phyloP scores from a whole-genome alignment of 2,329 filamentous ascomycete genomes.

The Fonsecaea erecta region DNA sequence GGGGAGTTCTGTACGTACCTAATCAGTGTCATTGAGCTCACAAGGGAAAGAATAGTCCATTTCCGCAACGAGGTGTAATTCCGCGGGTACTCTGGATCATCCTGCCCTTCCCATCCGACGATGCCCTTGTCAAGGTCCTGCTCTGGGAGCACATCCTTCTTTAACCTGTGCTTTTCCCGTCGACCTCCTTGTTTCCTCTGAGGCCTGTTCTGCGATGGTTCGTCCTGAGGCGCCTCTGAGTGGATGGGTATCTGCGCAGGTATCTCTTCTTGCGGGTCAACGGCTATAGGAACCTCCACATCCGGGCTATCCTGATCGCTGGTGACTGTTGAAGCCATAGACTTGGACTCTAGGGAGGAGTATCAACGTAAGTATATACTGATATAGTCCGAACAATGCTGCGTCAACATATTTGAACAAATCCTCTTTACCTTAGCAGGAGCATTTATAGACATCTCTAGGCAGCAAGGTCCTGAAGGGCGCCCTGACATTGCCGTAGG shows the following conservation, averaged over 20 bases:
- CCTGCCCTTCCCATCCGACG: conserved; percentile 39
- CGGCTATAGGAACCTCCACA: not conserved
- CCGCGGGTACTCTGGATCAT: conserved; percentile 42
- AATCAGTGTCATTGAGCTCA: conserved; percentile 27
- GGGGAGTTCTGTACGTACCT: not conserved
- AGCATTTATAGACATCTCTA: not conserved
- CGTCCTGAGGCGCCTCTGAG: not conserved
- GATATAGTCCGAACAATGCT: not conserved
- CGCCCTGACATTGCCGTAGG: not conserved
- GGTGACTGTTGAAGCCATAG: not conserved
- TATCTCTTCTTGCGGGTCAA: not conserved
- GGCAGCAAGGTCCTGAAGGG: not conserved
- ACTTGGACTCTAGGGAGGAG: not conserved
- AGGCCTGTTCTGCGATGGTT: not conserved
- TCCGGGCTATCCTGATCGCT: not conserved
- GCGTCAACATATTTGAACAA: not conserved
- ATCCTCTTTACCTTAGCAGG: not conserved
- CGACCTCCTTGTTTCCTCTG: not conserved
- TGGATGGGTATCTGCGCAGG: not conserved
- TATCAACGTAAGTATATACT: not conserved
- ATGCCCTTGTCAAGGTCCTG: conserved; percentile 18
- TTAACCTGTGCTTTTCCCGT: not conserved
- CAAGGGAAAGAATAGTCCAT: conserved; percentile 26
- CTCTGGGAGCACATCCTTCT: not conserved
- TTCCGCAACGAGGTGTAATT: conserved; percentile 42